phyloP scores from a whole-genome alignment of 1,139 yeast species.

The Scheffersomyces parashehatae region DNA sequence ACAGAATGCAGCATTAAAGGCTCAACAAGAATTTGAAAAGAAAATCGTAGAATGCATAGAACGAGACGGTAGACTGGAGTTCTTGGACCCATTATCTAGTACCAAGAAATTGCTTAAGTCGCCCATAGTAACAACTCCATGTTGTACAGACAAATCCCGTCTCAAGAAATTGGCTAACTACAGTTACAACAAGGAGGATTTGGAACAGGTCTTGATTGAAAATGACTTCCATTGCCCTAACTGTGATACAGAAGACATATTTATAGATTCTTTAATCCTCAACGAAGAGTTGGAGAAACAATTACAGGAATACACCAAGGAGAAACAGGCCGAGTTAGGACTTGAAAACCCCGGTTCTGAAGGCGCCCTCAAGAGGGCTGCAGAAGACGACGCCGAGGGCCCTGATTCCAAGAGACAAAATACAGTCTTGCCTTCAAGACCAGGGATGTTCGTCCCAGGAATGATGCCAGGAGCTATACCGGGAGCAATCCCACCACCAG shows the following conservation, averaged over 20 bases:
- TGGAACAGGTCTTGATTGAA: slow-evolving; percentile 76
- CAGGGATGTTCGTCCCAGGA: slow-evolving; percentile 18
- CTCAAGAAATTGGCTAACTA: slow-evolving; percentile 52
- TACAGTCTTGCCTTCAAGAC: slow-evolving; percentile 21
- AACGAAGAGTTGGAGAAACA: slow-evolving; percentile 60
- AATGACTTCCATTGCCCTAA: slow-evolving; percentile 90
- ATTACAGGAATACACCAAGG: slow-evolving; percentile 53
- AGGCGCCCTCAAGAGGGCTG: slow-evolving; percentile 23
- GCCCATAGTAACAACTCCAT: slow-evolving; percentile 82
- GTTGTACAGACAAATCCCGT: slow-evolving; percentile 61
- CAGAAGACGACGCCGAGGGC: slow-evolving; percentile 20
- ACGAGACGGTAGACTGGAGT: slow-evolving; percentile 42
- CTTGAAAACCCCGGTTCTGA: slow-evolving; percentile 34
- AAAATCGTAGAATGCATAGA: slow-evolving; percentile 36
- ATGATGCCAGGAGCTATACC: slow-evolving; percentile 11
- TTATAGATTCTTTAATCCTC: slow-evolving; percentile 66
- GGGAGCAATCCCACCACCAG: slow-evolving; percentile 9
- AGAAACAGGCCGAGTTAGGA: slow-evolving; percentile 41
- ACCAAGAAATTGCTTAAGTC: slow-evolving; percentile 60
- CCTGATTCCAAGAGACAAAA: slow-evolving; percentile 34
- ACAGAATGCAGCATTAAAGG: slow-evolving; percentile 51
- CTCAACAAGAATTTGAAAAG: slow-evolving; percentile 41
- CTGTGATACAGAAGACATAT: slow-evolving; percentile 73
- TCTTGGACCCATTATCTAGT: slow-evolving; percentile 64
- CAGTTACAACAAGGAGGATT: slow-evolving; percentile 38